Evolutionary conservation across 2,329 filamentous ascomycete genomes (phyloP), one percentile per base, ranked within the genome.

Genomic region (Alternaria alternata): DNA sequence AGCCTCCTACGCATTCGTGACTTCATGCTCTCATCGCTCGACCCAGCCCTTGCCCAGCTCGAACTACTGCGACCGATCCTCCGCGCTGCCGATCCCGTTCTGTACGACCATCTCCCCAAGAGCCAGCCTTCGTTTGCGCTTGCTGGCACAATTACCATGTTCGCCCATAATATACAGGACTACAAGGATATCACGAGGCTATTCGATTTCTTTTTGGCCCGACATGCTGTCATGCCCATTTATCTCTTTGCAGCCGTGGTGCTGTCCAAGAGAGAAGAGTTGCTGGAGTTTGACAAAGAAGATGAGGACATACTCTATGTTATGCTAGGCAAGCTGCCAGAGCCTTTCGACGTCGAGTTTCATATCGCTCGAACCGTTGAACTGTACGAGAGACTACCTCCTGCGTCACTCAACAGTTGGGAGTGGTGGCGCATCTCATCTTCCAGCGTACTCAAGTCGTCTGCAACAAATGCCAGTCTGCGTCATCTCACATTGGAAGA

Each of bases 11-110:
- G 93, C 54, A 97, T 99, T 75, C 89, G 95, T 63, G 95, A 99
- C 80, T 99, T 97, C 78, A 97, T 99, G 95, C 88, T 99, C 11
- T 94, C 94, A 8, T 92, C 88, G 41, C 87, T 99, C 44, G 84
- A 87, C 14, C 92, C 93, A 3, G 92, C 94, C 22, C 83, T 96
- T 49, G 85, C 89, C 55, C 95, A 99, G 78, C 87, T 99, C n/a
- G 87, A 88, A 39, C 86, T 99, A 12, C 89, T 99, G 56, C 94
- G 93, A 7, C 88, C 92, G 57, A 91, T 99, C 57, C 83, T 99
- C 26, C 82, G 86, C 64, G 85, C 84, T 36, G 90, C 89, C 24
- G 93, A 97, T 77, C 86, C 89, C 5, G 81, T 84, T 43, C 84
- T 99, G 24, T 90, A 87, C 76, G 81, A 79, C 7, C 94, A 97